phyloP scores from a whole-genome alignment of 1,139 yeast genomes.

The Geotrichum histeridarum region DNA sequence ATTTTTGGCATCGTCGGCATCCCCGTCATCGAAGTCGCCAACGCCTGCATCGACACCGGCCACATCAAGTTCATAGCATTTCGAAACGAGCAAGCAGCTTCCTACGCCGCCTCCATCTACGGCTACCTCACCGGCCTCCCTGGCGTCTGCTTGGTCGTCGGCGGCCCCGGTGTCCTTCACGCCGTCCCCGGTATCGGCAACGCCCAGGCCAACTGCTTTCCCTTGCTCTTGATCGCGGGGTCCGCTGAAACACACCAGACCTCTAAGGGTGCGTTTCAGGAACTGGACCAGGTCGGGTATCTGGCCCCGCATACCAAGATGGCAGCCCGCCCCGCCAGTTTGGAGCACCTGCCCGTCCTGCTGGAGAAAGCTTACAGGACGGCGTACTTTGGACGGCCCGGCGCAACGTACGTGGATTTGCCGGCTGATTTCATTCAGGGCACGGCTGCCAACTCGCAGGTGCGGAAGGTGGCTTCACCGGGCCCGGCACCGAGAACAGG shows the following conservation, averaged over 20 bases:
- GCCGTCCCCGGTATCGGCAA: slow-evolving; percentile 61
- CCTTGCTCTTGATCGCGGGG: slow-evolving; percentile 57
- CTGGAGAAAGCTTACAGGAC: slow-evolving; percentile 49
- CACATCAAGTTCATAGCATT: slow-evolving; percentile 49
- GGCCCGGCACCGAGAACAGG: slow-evolving; percentile 38
- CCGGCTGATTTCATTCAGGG: slow-evolving; percentile 55
- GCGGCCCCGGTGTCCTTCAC: slow-evolving; percentile 66
- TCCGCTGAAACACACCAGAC: slow-evolving; percentile 47
- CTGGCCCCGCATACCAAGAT: slow-evolving; percentile 47
- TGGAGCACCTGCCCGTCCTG: slow-evolving; percentile 40
- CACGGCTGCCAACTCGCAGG: slow-evolving; percentile 8
- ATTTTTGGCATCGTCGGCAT: slow-evolving; percentile 67
- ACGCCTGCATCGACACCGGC: slow-evolving; percentile 49
- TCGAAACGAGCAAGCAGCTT: slow-evolving; percentile 64
- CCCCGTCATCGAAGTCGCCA: slow-evolving; percentile 59
- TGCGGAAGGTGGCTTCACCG: slow-evolving; percentile 25
- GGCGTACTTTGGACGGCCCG: slow-evolving; percentile 50
- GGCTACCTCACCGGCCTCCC: slow-evolving; percentile 59
- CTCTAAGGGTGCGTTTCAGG: slow-evolving; percentile 61
- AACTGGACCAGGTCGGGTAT: slow-evolving; percentile 53
- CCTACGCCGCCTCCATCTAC: slow-evolving; percentile 64
- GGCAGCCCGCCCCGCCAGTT: slow-evolving; percentile 43
- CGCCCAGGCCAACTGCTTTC: slow-evolving; percentile 55
- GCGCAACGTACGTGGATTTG: slow-evolving; percentile 56
- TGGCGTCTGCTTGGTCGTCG: slow-evolving; percentile 60